These are phyloP conservation scores for Crotalaria pallida DNA, from an alignment of 306 rosid genomes.

Conservation along the genomic window DNA sequence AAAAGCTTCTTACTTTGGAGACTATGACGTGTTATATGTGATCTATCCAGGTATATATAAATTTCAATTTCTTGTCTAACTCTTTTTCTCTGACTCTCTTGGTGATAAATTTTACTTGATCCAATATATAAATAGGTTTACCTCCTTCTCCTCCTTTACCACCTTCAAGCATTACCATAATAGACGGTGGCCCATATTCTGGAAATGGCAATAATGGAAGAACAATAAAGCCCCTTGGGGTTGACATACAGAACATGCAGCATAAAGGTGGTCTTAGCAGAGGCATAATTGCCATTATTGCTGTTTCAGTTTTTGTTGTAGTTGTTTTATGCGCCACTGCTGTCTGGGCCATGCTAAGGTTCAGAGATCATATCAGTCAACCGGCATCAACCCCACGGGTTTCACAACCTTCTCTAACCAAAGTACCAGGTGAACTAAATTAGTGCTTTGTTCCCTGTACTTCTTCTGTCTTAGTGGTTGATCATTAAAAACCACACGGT, in stretches of 20 bases:
- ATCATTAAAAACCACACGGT: background rate
- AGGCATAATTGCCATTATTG: slow-evolving; percentile 53
- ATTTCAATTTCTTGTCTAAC: background rate
- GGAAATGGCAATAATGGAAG: slow-evolving; percentile 35
- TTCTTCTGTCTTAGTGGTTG: background rate
- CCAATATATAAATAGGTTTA: slow-evolving; percentile 43
- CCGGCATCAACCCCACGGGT: slow-evolving; percentile 32
- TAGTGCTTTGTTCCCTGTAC: background rate
- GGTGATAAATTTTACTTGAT: slow-evolving; percentile 17
- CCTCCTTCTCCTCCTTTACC: slow-evolving; percentile 77
- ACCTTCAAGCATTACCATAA: slow-evolving; percentile 37
- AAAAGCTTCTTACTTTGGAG: slow-evolving; percentile 60
- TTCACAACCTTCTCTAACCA: slow-evolving; percentile 42
- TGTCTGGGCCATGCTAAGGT: slow-evolving; percentile 49
- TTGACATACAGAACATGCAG: slow-evolving; percentile 44
- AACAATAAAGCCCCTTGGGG: slow-evolving; percentile 71
- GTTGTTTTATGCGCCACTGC: slow-evolving; percentile 49
- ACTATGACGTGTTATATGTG: slow-evolving; percentile 75
- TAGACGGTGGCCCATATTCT: slow-evolving; percentile 55
- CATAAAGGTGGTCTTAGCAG: slow-evolving; percentile 44
- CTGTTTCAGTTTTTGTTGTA: slow-evolving; percentile 51
- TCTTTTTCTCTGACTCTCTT: background rate
- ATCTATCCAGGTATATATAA: slow-evolving; percentile 64
- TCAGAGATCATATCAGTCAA: slow-evolving; percentile 36
- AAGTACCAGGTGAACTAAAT: slow-evolving; percentile 36